Base-by-base conservation (phyloP, 495 filamentous ascomycete species). In the Parachaetomium inaequale region DNA sequence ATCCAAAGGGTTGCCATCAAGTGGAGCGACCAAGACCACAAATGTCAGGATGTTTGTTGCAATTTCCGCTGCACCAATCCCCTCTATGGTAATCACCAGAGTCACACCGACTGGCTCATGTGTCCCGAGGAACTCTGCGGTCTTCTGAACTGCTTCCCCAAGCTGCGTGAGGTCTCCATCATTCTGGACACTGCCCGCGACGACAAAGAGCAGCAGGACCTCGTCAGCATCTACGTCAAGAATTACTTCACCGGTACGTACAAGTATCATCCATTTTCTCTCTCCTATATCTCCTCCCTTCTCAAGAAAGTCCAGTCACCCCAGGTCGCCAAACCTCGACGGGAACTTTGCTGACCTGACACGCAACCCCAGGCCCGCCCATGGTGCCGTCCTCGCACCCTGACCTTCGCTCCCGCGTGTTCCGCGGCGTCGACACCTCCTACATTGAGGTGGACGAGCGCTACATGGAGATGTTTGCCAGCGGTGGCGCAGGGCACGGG, bases 121-220 rank as follows among this genome's bases (percentile, higher is more conserved):
- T 71, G 70, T 25, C 58, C 69, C 1, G 25, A 59, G 17, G 19
- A 56, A 23, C 2, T 72, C 2, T 38, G 21, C 5, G 55, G 62
- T 0, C 68, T 73, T 7, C 3, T 75, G 0, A 26, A 47, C 5
- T 63, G 40, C 49, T 72, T 75, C 23, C 53, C 57, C 0, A 42
- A 66, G 31, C 45, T 74, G 0, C 56, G 70, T 43, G 36, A 40
- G 14, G 57, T 75, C 28, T 74, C 66, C 46, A 46, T 73, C 55
- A 47, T 72, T 12, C 23, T 63, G 3, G 51, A 61, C 5, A 43
- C 31, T 1, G 1, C 10, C 19, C 26, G 23, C 7, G 28, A 1
- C 38, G n/a, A 7, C n/a, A 49, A 31, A 2, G 3, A 7, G 7
- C 21, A 54, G 3, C 42, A 32, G n/a, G 21, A 10, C 17, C 5